These are phyloP conservation scores for Daldinia sp. DNA, from an alignment of 2,329 filamentous ascomycete species.

Conservation along the genomic window DNA sequence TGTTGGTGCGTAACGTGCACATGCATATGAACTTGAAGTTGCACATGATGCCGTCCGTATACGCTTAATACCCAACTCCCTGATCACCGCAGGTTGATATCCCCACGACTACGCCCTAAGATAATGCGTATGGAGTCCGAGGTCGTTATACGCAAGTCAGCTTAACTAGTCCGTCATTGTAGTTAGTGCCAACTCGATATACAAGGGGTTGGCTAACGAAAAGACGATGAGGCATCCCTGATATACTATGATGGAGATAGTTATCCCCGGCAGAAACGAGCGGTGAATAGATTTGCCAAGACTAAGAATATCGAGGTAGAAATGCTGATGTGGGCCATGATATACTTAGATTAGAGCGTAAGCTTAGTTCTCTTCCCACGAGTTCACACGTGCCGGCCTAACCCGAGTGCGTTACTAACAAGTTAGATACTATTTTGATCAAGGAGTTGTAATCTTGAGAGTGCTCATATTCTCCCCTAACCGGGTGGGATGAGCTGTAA, in stretches of 20 bases:
- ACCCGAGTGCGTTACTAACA: neutral
- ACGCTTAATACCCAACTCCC: neutral
- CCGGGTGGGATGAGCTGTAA: constrained; percentile 34
- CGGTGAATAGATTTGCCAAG: constrained; percentile 39
- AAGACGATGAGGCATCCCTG: constrained; percentile 39
- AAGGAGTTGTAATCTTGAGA: neutral
- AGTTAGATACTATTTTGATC: neutral
- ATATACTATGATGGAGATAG: constrained; percentile 15
- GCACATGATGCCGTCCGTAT: neutral
- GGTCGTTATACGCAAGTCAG: constrained; percentile 34
- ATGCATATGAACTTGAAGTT: neutral
- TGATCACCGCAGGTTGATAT: neutral
- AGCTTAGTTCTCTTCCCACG: constrained; percentile 3
- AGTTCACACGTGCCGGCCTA: neutral
- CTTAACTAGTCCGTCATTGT: constrained; percentile 21
- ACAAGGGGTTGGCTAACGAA: constrained; percentile 39
- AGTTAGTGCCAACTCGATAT: constrained; percentile 36
- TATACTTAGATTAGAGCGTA: constrained; percentile 32
- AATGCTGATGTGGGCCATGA: constrained; percentile 37
- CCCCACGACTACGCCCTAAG: neutral
- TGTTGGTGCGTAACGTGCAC: neutral
- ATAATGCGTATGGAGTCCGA: neutral
- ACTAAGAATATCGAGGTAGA: constrained; percentile 40
- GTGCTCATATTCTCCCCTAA: constrained; percentile 42
- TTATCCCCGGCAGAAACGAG: constrained; percentile 35